Conservation (phyloP, 106 monocot species). For the Dendrobium catenatum region DNA sequence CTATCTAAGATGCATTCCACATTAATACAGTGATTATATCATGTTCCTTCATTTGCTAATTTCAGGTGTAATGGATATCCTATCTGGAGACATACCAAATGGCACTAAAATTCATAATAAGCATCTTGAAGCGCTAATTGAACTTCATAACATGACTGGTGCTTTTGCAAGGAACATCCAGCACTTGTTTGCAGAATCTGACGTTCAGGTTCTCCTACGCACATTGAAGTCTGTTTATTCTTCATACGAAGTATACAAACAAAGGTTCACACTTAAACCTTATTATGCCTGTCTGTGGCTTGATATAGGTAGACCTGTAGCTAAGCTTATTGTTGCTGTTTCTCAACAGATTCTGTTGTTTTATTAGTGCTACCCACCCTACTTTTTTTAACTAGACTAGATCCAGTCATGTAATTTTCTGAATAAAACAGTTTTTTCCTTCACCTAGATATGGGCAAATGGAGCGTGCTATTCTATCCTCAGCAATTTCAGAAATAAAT, state of each 20-base stretch:
- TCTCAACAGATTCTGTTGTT: background rate
- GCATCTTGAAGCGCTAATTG: constrained; percentile 80
- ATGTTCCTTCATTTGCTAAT: background rate
- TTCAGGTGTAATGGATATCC: constrained; percentile 81
- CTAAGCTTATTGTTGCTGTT: background rate
- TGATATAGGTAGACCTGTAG: background rate
- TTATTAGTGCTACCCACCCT: background rate
- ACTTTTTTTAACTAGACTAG: background rate
- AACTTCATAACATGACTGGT: constrained; percentile 81
- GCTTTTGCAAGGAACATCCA: constrained; percentile 91
- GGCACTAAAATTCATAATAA: constrained; percentile 70
- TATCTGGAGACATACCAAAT: constrained; percentile 87
- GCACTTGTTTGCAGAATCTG: constrained; percentile 84
- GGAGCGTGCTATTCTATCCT: constrained; percentile 80
- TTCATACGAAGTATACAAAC: constrained; percentile 86
- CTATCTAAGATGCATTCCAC: background rate
- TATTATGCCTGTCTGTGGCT: background rate
- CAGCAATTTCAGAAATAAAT: constrained; percentile 72
- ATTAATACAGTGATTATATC: background rate
- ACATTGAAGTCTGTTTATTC: constrained; percentile 86
- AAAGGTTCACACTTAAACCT: constrained; percentile 37
- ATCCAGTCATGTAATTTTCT: constrained; percentile 6
- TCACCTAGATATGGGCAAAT: constrained; percentile 76
- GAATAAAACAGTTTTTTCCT: background rate
- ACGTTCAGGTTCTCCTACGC: constrained; percentile 54